A percentile compares a stretch with the other conserved stretches of the same genome.
Conservation (phyloP, 2,329 filamentous ascomycete genomes). For the Monilinia laxa region DNA sequence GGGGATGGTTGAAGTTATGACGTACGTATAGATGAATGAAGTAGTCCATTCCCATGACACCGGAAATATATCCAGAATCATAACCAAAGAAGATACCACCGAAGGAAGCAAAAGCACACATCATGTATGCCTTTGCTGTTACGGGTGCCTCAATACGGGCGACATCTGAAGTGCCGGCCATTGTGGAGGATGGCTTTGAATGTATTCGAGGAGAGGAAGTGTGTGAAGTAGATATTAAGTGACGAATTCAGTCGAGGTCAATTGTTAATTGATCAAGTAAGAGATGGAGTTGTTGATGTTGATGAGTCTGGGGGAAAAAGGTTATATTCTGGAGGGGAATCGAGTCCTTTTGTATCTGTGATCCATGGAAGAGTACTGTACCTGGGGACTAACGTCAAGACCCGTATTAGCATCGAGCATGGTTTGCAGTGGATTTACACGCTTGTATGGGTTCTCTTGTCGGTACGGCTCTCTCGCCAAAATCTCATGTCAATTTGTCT, state of each 20-base stretch:
- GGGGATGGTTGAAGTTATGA: conserved; percentile 24
- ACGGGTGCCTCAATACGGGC: conserved; percentile 65
- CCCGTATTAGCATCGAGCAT: neutral
- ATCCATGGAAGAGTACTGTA: neutral
- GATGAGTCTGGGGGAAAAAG: neutral
- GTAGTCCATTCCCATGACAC: conserved; percentile 51
- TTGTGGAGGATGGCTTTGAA: conserved; percentile 6
- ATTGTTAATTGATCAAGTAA: neutral
- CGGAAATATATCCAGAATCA: conserved; percentile 74
- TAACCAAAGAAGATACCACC: conserved; percentile 62
- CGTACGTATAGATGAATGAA: conserved; percentile 35
- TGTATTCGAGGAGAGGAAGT: neutral
- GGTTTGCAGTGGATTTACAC: neutral
- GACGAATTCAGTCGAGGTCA: neutral
- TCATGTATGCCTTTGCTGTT: conserved; percentile 66
- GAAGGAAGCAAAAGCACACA: conserved; percentile 70
- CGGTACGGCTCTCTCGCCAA: neutral
- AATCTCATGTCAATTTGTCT: neutral
- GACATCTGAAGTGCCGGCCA: conserved; percentile 58
- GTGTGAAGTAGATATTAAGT: neutral
- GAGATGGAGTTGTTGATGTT: neutral
- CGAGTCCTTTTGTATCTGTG: conserved; percentile 19
- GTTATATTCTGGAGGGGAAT: conserved; percentile 2
- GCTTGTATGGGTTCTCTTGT: neutral
- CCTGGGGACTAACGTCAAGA: neutral